Percentiles rank a stretch among this genome's conserved stretches.
phyloP scores from a whole-genome alignment of 106 monocot species.

The Dendrobium nobile region DNA sequence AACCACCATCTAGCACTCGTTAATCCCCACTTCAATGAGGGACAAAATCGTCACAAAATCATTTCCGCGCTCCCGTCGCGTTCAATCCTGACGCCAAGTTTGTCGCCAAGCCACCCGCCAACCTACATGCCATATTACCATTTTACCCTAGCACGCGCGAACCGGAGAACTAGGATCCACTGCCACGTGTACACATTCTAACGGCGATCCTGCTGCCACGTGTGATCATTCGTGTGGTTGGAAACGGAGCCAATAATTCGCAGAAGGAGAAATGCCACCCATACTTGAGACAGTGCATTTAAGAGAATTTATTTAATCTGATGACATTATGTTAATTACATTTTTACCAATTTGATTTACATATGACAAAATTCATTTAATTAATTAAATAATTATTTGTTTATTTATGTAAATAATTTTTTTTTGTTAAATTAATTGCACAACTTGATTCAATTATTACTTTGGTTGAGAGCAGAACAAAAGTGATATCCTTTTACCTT shows the following conservation, averaged over 20 bases:
- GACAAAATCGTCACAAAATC: no score
- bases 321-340: neutral
- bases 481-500: no score
- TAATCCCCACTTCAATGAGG: no score
- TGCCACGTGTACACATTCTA: neutral
- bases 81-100: neutral
- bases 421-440: neutral
- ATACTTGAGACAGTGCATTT: constrained; percentile 2
- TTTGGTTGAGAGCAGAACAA: neutral
- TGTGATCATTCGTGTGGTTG: neutral
- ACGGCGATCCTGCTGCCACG: neutral
- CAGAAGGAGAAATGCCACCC: neutral
- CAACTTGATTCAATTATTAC: neutral
- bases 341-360: neutral
- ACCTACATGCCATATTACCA: neutral
- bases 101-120: neutral
- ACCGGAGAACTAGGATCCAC: neutral
- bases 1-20: no score
- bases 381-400: neutral
- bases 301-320: constrained; percentile 7
- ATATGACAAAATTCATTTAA: neutral
- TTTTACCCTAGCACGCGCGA: neutral
- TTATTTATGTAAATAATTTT: neutral
- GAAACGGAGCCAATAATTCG: neutral
- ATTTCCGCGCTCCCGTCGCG: neutral